Percentiles rank a stretch among this genome's conserved stretches.
Evolutionary conservation across 1,284 basidiomycete genomes (phyloP).

Genomic region (Fistulina hepatica): DNA sequence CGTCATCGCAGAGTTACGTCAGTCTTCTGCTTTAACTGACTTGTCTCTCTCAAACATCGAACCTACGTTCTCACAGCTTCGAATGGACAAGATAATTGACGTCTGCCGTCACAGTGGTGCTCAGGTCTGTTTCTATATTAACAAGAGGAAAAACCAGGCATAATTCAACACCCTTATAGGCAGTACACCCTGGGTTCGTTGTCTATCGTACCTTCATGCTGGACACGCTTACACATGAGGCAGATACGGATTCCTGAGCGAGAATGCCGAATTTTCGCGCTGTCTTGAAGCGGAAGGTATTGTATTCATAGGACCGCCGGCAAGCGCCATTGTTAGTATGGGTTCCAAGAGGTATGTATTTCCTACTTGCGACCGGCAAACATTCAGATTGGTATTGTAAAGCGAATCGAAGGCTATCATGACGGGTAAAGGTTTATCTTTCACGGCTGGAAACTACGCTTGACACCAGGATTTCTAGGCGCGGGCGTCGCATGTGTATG

Average conservation of each 20-base stretch:
- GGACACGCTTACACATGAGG: background rate
- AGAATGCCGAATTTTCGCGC: constrained; percentile 86
- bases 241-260: constrained; percentile 87
- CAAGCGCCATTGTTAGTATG: constrained; percentile 89
- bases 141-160: constrained; percentile 12
- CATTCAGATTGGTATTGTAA: constrained; percentile 6
- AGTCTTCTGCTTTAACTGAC: constrained; percentile 20
- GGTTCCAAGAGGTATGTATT: constrained; percentile 71
- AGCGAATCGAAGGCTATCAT: constrained; percentile 89
- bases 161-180: constrained; percentile 28
- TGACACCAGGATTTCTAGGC: constrained; percentile 27
- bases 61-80: constrained; percentile 40
- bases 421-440: constrained; percentile 38
- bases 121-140: too few species aligned
- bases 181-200: constrained; percentile 71
- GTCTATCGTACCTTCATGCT: background rate
- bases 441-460: constrained; percentile 3
- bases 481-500: constrained; percentile 90
- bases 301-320: constrained; percentile 92
- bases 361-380: constrained; percentile 1
- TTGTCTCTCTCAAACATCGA: background rate
- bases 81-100: constrained; percentile 82
- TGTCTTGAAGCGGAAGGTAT: constrained; percentile 82
- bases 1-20: constrained; percentile 82
- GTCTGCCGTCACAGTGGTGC: constrained; percentile 74